Evolutionary conservation across 2,329 filamentous ascomycete species (phyloP).

Genomic region (Cadophora luteo-olivacea): DNA sequence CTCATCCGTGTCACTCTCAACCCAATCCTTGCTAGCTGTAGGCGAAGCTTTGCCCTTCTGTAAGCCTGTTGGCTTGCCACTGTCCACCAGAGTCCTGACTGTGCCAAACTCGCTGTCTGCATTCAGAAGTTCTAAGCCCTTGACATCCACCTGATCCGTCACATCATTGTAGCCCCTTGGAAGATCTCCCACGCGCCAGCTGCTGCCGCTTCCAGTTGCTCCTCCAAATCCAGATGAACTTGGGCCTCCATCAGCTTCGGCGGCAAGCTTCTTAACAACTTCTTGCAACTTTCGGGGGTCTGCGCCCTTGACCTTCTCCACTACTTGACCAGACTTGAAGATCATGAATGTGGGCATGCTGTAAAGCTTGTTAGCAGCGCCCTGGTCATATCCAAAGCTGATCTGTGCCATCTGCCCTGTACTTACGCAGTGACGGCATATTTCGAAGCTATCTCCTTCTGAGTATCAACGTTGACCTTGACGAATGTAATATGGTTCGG

Average conservation of each 20-base stretch:
- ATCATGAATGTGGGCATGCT: constrained; percentile 90
- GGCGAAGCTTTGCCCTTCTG: constrained; percentile 60
- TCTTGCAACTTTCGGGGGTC: constrained; percentile 73
- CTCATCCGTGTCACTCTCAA: constrained; percentile 96
- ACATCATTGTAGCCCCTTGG: constrained; percentile 86
- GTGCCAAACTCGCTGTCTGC: constrained; percentile 77
- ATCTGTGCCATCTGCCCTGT: neutral
- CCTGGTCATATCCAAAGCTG: neutral
- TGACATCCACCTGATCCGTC: constrained; percentile 79
- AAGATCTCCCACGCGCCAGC: constrained; percentile 77
- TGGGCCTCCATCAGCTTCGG: constrained; percentile 61
- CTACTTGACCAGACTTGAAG: constrained; percentile 74
- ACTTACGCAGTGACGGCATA: constrained; percentile 74
- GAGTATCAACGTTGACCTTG: constrained; percentile 84
- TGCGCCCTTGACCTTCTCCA: constrained; percentile 75
- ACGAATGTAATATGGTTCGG: constrained; percentile 79
- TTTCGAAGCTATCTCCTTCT: constrained; percentile 74
- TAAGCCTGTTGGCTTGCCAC: constrained; percentile 68
- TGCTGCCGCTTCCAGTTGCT: constrained; percentile 50
- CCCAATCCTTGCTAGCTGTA: constrained; percentile 72
- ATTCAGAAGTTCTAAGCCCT: constrained; percentile 87
- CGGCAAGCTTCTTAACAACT: constrained; percentile 73
- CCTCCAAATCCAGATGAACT: constrained; percentile 42
- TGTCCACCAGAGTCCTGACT: constrained; percentile 77
- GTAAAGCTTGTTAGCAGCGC: constrained; percentile 5